Evolutionary conservation across 805 yeast genomes (phyloP), one percentile per base, ranked within the genome.

Genomic region (Lipomyces sp.): DNA sequence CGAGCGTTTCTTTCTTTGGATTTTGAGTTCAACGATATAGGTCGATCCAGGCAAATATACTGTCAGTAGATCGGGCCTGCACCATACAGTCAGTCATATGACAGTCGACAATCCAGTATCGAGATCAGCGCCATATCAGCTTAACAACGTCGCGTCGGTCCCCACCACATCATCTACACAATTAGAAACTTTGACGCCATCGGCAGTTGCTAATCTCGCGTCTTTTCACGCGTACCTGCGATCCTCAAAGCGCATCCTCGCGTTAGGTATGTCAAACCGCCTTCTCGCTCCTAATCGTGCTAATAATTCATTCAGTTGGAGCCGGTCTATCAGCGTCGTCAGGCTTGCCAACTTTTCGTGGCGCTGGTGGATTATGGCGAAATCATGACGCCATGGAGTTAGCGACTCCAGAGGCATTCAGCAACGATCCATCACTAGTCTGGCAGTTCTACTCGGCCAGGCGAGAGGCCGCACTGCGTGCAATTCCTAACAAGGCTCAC

Each of bases 351-450:
- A 88, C 94, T 0, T 89, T 87, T 74, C 79, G 92, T 60, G 91
- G 91, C 7, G 77, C 87, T 0, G 87, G 87, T 60, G 94, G 95
- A 0, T 78, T 88, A 35, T 92, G 97, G 97, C 82, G 85, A 67
- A 86, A 86, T 67, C 89, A 85, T 78, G 88, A 88, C 61, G 86
- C 92, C 72, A 87, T 90, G 56, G 97, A 92, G 73, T 80, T 92
- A 55, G 97, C 97, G 6, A 92, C 97, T 0, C 97, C 96, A 0
- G 97, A 92, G 74, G 97, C 97, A 4, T 92, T 92, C 75, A 84
- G 87, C 66, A 80, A 81, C 24, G 93, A 92, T 74, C 97, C 97
- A 0, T 90, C 90, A 0, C 80, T 91, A 8, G 97, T 92, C 6
- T 92, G 97, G 97, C 94, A 90, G 54, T 69, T 90, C 73, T 92